Evolutionary conservation across 768 basidiomycete genomes (phyloP), one percentile per base, ranked within the genome.

Genomic region (Podaxis rugospora): DNA sequence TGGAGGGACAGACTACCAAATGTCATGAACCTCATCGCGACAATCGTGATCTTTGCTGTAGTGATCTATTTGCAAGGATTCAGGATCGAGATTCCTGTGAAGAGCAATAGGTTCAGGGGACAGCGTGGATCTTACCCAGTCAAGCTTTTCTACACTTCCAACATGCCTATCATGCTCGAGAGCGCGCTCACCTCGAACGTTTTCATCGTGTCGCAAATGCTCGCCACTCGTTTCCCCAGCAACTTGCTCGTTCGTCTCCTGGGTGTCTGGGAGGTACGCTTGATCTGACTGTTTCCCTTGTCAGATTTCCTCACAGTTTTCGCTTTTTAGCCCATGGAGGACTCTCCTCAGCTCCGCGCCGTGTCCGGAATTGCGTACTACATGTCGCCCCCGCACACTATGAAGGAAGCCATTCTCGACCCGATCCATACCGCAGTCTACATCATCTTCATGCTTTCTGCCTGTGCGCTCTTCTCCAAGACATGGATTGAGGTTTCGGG

Each of bases 131-230:
- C 86, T 13, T 98, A 98, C 80, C 97, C 97, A 55, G 84, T 99
- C 79, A 98, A 98, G 78, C 86, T 98, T 39, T 98, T 99, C 80
- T 99, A 98, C 77, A 98, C 97, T 14, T 90, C 87, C 47, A 99
- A 98, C 80, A 99, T 98, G 96, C 96, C 96, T 60, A 98, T 99
- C 81, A 99, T 99, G 96, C 85, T 98, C 62, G 92, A 98, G 77
- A 88, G 85, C 13, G 95, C 95, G 13, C 79, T 98, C 59, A 93
- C 93, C 1, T 89, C 87, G 61, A 96, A 99, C 73, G 87, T 99
- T 32, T 98, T 95, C 79, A 92, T 98, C 74, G 83, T 98, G 68
- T 91, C 87, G 32, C 97, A 98, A 76, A 98, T 98, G 95, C 84
- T 98, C 63, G 88, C 89, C 40, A 82, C 80, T 37, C 85, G 96